phyloP scores from a whole-genome alignment of 139 green algal species.

The Eudorina sp. region DNA sequence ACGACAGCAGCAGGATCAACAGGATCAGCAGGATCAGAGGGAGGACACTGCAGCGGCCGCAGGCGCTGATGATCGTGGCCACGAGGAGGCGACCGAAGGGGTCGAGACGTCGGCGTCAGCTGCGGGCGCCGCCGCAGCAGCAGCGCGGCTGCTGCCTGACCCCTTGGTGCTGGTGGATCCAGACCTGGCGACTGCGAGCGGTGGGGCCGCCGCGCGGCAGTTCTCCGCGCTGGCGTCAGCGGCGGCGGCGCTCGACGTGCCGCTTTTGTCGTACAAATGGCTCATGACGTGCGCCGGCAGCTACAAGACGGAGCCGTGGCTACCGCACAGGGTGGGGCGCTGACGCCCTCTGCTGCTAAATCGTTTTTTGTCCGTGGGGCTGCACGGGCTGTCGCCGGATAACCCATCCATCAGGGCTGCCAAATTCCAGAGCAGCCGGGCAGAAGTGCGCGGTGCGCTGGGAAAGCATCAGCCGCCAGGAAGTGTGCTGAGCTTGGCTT shows the following conservation, averaged over 20 bases:
- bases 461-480: no score
- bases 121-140: not conserved
- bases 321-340: constrained; percentile 7
- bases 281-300: constrained; percentile 32
- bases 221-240: not conserved
- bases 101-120: not conserved
- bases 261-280: constrained; percentile 49
- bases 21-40: not conserved
- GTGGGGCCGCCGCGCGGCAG: constrained; percentile 14
- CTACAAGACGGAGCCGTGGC: not conserved
- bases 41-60: no score
- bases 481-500: no score
- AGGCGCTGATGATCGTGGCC: no score
- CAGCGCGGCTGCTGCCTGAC: not conserved
- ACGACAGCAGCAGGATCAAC: not conserved
- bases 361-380: no score
- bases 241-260: not conserved
- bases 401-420: no score
- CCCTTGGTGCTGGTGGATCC: constrained; percentile 37
- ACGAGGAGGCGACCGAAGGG: no score
- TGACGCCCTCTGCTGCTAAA: no score
- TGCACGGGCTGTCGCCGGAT: no score
- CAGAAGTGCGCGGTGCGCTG: no score
- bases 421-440: no score
- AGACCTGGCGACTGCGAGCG: not conserved